phyloP scores from a whole-genome alignment of 2,329 filamentous ascomycete species.

The Cryphonectria naterciae region DNA sequence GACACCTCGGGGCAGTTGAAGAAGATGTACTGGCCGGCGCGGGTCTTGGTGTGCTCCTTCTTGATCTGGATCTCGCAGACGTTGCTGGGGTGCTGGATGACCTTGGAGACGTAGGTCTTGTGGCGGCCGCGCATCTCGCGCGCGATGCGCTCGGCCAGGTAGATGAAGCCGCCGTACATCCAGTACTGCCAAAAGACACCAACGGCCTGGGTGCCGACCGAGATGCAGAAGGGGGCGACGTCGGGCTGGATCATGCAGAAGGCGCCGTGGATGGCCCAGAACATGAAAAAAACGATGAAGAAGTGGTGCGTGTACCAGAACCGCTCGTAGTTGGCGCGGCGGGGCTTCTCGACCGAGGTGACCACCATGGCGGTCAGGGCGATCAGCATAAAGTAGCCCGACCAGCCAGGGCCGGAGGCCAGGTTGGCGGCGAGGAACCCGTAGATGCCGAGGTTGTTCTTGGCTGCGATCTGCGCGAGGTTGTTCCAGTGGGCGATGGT shows the following conservation, averaged over 20 bases:
- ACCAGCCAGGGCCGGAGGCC: constrained; percentile 80
- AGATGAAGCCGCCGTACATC: constrained; percentile 80
- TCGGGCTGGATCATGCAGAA: constrained; percentile 92
- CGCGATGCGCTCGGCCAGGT: constrained; percentile 77
- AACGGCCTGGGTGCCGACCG: constrained; percentile 65
- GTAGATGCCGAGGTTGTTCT: constrained; percentile 76
- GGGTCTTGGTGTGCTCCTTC: constrained; percentile 82
- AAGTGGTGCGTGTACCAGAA: constrained; percentile 93
- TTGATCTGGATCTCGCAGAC: constrained; percentile 92
- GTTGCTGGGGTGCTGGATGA: constrained; percentile 86
- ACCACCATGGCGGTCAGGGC: constrained; percentile 77
- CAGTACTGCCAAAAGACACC: constrained; percentile 91
- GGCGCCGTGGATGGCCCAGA: constrained; percentile 87
- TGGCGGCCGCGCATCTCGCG: constrained; percentile 79
- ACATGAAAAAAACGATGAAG: constrained; percentile 86
- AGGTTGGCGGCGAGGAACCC: constrained; percentile 80
- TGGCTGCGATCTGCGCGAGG: constrained; percentile 74
- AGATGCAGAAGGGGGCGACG: constrained; percentile 75
- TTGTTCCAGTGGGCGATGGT: constrained; percentile 89
- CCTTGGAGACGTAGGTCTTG: constrained; percentile 86
- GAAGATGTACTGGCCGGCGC: constrained; percentile 86
- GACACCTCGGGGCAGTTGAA: constrained; percentile 85
- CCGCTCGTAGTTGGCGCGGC: constrained; percentile 81
- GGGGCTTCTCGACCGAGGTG: constrained; percentile 77
- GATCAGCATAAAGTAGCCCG: constrained; percentile 82